phyloP scores from a whole-genome alignment of 805 yeast species.

The Scheffersomyces spartinae region DNA sequence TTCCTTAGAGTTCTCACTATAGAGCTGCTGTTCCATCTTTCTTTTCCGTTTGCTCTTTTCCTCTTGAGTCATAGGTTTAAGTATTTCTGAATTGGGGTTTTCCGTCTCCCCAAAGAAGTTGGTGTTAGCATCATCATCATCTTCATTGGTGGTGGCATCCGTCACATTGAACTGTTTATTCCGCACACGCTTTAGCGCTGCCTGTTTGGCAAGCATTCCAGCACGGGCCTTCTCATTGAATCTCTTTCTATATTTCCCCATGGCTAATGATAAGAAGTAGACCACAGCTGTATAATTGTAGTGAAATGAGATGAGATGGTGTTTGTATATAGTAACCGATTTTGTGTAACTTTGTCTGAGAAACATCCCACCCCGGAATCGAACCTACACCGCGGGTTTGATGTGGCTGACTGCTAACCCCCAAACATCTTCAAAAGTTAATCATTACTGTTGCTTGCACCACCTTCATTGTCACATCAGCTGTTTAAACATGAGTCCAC shows the following conservation, averaged over 20 bases:
- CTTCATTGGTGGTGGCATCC: conserved; percentile 10
- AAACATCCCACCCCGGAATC: too few relatives aligned
- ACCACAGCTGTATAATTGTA: neutral
- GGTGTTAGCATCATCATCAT: conserved; percentile 4
- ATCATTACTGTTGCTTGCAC: too few relatives aligned
- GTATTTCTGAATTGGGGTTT: conserved; percentile 50
- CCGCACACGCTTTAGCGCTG: conserved; percentile 52
- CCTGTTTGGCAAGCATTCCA: conserved; percentile 74
- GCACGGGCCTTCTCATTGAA: conserved; percentile 79
- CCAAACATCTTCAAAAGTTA: too few relatives aligned
- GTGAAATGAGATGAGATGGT: neutral
- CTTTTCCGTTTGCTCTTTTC: conserved; percentile 60
- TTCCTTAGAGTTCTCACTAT: conserved; percentile 46
- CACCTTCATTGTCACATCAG: too few relatives aligned
- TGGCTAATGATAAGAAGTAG: conserved; percentile 9
- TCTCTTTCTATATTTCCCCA: conserved; percentile 77
- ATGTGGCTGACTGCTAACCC: too few relatives aligned
- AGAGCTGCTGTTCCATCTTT: conserved; percentile 43
- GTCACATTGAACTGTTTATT: conserved; percentile 50
- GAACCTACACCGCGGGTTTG: too few relatives aligned
- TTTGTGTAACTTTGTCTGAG: too few relatives aligned
- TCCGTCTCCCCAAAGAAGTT: conserved; percentile 8
- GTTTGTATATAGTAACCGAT: neutral
- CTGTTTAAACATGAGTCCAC: too few relatives aligned
- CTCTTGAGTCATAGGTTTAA: conserved; percentile 50